These are phyloP conservation scores for Prunus persica DNA, from an alignment of 306 rosid genomes.

Conservation along the genomic window DNA sequence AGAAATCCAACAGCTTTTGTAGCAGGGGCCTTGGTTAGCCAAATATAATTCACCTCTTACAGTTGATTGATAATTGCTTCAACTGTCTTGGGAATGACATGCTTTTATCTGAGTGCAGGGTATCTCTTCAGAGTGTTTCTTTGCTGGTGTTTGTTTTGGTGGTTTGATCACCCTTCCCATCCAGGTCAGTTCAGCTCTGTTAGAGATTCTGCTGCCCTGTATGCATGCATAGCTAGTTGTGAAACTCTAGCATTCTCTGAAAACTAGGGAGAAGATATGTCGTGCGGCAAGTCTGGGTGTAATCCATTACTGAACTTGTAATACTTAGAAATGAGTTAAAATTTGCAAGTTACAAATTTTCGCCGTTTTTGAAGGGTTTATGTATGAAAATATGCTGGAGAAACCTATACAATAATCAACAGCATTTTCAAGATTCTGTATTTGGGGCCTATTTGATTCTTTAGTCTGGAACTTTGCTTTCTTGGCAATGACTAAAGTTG, in stretches of 20 bases:
- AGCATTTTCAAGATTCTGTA: not conserved
- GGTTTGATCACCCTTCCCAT: constrained; percentile 59
- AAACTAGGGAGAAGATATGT: too few species aligned
- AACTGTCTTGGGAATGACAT: not conserved
- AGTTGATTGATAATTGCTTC: not conserved
- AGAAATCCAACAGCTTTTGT: constrained; percentile 63
- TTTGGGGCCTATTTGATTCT: not conserved
- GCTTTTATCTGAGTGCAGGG: constrained; percentile 41
- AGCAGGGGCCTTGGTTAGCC: constrained; percentile 63
- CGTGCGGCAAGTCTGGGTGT: too few species aligned
- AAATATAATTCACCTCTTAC: not conserved
- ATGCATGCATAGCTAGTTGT: too few species aligned
- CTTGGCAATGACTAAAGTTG: not conserved
- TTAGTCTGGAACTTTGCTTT: not conserved
- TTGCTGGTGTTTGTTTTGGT: constrained; percentile 69
- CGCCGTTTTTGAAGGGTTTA: not conserved
- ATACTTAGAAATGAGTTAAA: not conserved
- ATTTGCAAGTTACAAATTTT: not conserved
- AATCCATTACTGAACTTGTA: not conserved
- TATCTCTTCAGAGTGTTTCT: constrained; percentile 51
- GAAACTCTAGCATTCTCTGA: too few species aligned
- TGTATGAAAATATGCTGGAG: not conserved
- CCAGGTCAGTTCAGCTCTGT: constrained; percentile 41
- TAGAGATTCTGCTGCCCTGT: not conserved
- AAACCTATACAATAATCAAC: not conserved